phyloP scores from a whole-genome alignment of 2,329 filamentous ascomycete species.

The Fusarium sp. region DNA sequence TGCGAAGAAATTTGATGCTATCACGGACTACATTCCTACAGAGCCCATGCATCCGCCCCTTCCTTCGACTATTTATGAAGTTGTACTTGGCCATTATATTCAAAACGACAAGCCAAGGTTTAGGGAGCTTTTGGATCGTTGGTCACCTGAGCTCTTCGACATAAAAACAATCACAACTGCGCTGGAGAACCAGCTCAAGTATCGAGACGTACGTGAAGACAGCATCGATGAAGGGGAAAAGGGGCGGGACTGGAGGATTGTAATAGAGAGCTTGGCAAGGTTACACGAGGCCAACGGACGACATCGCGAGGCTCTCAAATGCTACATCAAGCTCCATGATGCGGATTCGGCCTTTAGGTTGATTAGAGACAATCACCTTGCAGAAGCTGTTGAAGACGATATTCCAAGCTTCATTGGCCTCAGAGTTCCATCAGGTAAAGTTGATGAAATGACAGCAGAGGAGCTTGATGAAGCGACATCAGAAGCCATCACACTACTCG shows the following conservation, averaged over 20 bases:
- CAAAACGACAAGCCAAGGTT: slow-evolving; percentile 79
- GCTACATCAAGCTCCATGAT: slow-evolving; percentile 91
- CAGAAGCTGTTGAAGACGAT: slow-evolving; percentile 88
- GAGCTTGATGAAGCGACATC: slow-evolving; percentile 83
- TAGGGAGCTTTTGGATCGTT: slow-evolving; percentile 80
- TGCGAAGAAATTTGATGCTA: slow-evolving; percentile 87
- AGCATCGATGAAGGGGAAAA: slow-evolving; percentile 77
- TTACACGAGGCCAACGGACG: slow-evolving; percentile 85
- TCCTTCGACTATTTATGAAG: slow-evolving; percentile 85
- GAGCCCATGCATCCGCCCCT: slow-evolving; percentile 82
- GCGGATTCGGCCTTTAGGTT: slow-evolving; percentile 88
- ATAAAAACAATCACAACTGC: slow-evolving; percentile 78
- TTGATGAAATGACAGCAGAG: slow-evolving; percentile 69
- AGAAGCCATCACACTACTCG: slow-evolving; percentile 86
- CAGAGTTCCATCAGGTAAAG: slow-evolving; percentile 78
- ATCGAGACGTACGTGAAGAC: slow-evolving; percentile 78
- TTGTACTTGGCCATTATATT: slow-evolving; percentile 89
- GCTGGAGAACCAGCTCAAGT: slow-evolving; percentile 84
- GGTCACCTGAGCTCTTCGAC: slow-evolving; percentile 87
- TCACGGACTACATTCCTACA: slow-evolving; percentile 83
- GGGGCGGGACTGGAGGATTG: slow-evolving; percentile 85
- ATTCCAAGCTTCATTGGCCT: slow-evolving; percentile 89
- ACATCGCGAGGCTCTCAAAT: slow-evolving; percentile 84
- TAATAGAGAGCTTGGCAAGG: slow-evolving; percentile 87
- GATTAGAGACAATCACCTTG: slow-evolving; percentile 88